A percentile compares a stretch with the other conserved stretches of the same genome.
Conservation (phyloP, 495 filamentous ascomycete species). For the Bacidia rubella region DNA sequence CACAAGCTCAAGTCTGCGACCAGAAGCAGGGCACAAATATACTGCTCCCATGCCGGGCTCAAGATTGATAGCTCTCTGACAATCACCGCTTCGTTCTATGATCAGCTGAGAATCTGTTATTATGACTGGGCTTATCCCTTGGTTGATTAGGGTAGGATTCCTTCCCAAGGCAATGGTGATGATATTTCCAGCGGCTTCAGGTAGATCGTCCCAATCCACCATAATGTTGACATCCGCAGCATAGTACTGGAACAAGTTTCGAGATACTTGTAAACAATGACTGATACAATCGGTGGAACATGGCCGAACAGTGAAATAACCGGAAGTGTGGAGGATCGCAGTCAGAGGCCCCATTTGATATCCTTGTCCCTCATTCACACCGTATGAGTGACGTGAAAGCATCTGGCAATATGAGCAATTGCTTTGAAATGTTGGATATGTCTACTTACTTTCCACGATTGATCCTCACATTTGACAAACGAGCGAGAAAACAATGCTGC, state of each 20-base stretch:
- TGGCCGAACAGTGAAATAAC: constrained; percentile 31
- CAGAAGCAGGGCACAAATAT: constrained; percentile 33
- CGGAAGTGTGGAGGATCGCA: constrained; percentile 34
- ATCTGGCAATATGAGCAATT: constrained; percentile 3
- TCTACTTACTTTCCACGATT: constrained; percentile 17
- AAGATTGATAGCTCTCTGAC: constrained; percentile 12
- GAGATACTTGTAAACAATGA: constrained; percentile 40
- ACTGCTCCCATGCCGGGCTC: constrained; percentile 31
- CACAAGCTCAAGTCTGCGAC: constrained; percentile 37
- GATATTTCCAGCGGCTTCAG: constrained; percentile 20
- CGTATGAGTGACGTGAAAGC: neutral
- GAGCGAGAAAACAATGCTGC: constrained; percentile 11
- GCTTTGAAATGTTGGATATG: neutral
- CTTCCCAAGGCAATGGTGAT: constrained; percentile 22
- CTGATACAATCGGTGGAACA: constrained; percentile 18
- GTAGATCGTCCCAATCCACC: neutral
- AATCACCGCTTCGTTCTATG: constrained; percentile 6
- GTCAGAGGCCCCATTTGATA: constrained; percentile 35
- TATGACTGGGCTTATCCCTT: neutral
- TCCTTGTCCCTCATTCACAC: constrained; percentile 1
- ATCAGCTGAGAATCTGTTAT: neutral
- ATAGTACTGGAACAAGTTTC: constrained; percentile 48
- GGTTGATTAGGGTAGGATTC: no score
- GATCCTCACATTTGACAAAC: constrained; percentile 9
- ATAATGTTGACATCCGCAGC: constrained; percentile 38